Conservation (phyloP, 768 basidiomycete genomes). For the Baorangia bicolor region DNA sequence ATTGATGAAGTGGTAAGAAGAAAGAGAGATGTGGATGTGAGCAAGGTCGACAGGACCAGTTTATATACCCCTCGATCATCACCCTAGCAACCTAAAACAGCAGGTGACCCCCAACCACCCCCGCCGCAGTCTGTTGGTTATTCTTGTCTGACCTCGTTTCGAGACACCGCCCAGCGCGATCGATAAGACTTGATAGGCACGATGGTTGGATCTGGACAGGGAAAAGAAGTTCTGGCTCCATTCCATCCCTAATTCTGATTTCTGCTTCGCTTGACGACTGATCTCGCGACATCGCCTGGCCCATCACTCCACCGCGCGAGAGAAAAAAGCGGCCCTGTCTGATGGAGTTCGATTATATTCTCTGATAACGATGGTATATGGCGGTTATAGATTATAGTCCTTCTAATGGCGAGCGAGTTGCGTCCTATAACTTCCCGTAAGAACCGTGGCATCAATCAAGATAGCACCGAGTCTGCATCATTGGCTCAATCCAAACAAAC, state of each 20-base stretch:
- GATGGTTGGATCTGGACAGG: not conserved
- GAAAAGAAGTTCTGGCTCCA: not conserved
- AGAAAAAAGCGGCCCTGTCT: not conserved
- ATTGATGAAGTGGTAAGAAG: not conserved
- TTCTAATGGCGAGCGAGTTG: not conserved
- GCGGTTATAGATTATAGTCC: not conserved
- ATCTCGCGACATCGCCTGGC: not conserved
- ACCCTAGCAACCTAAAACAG: constrained; percentile 17
- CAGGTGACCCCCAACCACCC: constrained; percentile 1
- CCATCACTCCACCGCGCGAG: not conserved
- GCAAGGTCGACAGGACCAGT: not conserved
- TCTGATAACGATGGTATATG: not conserved
- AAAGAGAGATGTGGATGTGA: not conserved
- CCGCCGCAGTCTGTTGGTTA: constrained; percentile 5
- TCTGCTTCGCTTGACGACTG: not conserved
- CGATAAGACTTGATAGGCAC: constrained; percentile 23
- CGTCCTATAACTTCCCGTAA: not conserved
- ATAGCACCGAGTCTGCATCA: not conserved
- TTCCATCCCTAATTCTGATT: not conserved
- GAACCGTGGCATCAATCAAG: not conserved
- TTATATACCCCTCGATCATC: constrained; percentile 23
- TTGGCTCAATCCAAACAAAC: constrained; percentile 1
- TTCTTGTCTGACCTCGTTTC: constrained; percentile 12
- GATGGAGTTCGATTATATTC: not conserved
- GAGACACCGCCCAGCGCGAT: constrained; percentile 12